Conservation (phyloP, 2,329 filamentous ascomycete species). For the Chrysoporthe puriensis region DNA sequence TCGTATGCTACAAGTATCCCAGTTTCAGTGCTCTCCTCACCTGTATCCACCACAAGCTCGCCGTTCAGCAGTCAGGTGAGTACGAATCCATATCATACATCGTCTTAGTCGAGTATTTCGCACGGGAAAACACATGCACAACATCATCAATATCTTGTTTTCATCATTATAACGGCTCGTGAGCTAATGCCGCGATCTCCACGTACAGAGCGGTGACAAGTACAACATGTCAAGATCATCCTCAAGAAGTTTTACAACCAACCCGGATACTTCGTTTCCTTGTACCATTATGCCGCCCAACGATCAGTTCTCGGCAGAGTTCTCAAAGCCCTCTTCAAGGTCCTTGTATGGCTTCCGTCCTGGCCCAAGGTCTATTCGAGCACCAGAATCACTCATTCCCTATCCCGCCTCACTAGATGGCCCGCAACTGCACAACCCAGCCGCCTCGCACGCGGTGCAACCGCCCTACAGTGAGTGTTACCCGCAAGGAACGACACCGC, state of each 20-base stretch:
- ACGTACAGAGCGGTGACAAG: conserved; percentile 16
- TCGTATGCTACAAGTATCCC: conserved; percentile 13
- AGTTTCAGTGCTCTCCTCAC: conserved; percentile 19
- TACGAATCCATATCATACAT: conserved; percentile 9
- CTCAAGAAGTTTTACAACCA: conserved; percentile 18
- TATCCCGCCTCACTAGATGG: conserved; percentile 12
- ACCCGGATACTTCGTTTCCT: conserved; percentile 18
- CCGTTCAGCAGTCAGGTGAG: conserved; percentile 23
- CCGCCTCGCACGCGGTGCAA: conserved; percentile 23
- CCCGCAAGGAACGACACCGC: conserved; percentile 2
- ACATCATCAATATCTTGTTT: conserved; percentile 7
- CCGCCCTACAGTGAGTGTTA: conserved; percentile 24
- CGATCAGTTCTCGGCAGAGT: conserved; percentile 6
- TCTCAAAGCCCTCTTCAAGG: conserved; percentile 7
- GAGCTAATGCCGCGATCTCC: conserved; percentile 17
- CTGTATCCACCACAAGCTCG: conserved; percentile 24
- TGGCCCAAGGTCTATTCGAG: background rate
- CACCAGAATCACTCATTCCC: conserved; percentile 1
- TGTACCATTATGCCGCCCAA: conserved; percentile 13
- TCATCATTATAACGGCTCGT: conserved; percentile 6
- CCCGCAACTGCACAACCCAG: conserved; percentile 15
- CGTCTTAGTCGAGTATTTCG: conserved; percentile 12
- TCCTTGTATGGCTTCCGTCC: conserved; percentile 15
- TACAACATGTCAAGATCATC: conserved; percentile 15
- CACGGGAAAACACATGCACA: background rate